Base-by-base conservation (phyloP, 805 yeast genomes). In the Pichia membranifaciens region DNA sequence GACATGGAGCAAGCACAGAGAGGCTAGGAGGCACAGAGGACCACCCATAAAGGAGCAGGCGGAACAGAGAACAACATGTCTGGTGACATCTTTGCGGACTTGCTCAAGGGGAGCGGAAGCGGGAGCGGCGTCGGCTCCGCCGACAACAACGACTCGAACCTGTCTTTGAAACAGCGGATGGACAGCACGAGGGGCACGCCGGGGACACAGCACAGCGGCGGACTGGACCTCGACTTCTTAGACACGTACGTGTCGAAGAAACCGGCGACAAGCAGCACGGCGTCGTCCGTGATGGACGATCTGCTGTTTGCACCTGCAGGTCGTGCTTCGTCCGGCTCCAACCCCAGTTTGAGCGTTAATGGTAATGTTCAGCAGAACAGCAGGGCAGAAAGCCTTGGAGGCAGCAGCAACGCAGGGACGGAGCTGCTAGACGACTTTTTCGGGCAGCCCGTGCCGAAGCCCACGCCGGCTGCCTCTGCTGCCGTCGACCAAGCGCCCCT, bases 1-100 rank as follows among this genome's bases (percentile, higher is more conserved):
- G n/a, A n/a, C n/a, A n/a, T n/a, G n/a, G n/a, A n/a, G n/a, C n/a
- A n/a, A n/a, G n/a, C n/a, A n/a, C n/a, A n/a, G n/a, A n/a, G n/a
- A n/a, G n/a, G n/a, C n/a, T n/a, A n/a, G n/a, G n/a, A n/a, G n/a
- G n/a, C n/a, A n/a, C n/a, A n/a, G n/a, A n/a, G n/a, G n/a, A n/a
- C n/a, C n/a, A n/a, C n/a, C n/a, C n/a, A n/a, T n/a, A 10, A 25
- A 25, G 29, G 10, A 25, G 29, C 7, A 25, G 29, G 10, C 29
- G 29, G 29, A 25, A 25, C 7, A 25, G 29, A 25, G 10, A 25
- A 25, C 29, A 25, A 25, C 29, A 25, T 37, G 47, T n/a, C 43
- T 7, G 18, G 10, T 36, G 77, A 73, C 52, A 64, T 73, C 20
- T 73, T 73, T 66, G 76, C 77, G 2, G 67, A 69, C 51, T 59